Percentiles rank a stretch among this genome's conserved stretches.
phyloP scores from a whole-genome alignment of 257 asterid species.

The Ehretia macrophylla region DNA sequence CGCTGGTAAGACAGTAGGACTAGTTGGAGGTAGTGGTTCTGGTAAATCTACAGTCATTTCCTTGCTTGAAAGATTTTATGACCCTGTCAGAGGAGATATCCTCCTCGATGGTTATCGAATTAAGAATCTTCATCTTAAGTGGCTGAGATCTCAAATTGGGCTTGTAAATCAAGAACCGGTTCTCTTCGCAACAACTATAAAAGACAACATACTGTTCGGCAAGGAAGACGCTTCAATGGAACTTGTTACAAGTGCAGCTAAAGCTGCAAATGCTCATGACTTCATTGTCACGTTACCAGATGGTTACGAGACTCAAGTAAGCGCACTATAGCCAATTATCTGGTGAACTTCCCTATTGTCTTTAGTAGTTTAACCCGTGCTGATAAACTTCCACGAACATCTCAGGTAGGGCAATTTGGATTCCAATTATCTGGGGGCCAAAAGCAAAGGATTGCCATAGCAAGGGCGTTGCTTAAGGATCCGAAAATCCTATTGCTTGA shows the following conservation, averaged over 20 bases:
- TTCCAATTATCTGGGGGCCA: slow-evolving; percentile 74
- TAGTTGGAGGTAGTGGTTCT: slow-evolving; percentile 91
- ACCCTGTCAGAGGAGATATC: slow-evolving; percentile 58
- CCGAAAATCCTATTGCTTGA: slow-evolving; percentile 72
- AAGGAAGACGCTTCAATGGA: slow-evolving; percentile 64
- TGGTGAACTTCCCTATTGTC: too few species aligned
- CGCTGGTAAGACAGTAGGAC: slow-evolving; percentile 67
- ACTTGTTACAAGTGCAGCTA: slow-evolving; percentile 40
- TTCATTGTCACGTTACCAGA: slow-evolving; percentile 49
- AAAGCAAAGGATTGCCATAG: slow-evolving; percentile 75
- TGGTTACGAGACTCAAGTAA: slow-evolving; percentile 71
- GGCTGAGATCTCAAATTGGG: slow-evolving; percentile 77
- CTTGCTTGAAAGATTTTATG: slow-evolving; percentile 73
- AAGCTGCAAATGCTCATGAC: slow-evolving; percentile 72
- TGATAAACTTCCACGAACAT: slow-evolving; percentile 1
- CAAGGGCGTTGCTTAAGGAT: slow-evolving; percentile 59
- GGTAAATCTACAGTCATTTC: slow-evolving; percentile 90
- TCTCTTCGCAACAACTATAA: slow-evolving; percentile 65
- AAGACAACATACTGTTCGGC: slow-evolving; percentile 64
- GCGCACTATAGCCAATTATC: not conserved
- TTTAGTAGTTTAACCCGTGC: too few species aligned
- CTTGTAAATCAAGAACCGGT: slow-evolving; percentile 76
- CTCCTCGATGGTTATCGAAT: slow-evolving; percentile 54
- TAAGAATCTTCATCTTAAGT: slow-evolving; percentile 48
- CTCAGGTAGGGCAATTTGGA: slow-evolving; percentile 77